Evolutionary conservation across 2,329 filamentous ascomycete genomes (phyloP), one percentile per base, ranked within the genome.

Genomic region (Xylaria sp.): DNA sequence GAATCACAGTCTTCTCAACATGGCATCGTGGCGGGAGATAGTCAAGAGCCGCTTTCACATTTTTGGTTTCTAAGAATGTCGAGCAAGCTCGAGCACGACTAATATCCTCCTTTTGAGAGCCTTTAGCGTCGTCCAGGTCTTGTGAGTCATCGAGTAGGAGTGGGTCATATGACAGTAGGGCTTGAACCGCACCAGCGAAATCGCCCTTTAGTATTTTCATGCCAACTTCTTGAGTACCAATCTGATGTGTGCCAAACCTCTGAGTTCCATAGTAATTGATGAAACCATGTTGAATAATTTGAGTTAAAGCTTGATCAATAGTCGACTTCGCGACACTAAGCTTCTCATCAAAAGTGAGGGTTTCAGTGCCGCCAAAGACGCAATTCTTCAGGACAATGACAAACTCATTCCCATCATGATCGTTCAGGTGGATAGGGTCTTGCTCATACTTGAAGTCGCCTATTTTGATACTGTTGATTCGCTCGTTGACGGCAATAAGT

Each of bases 201-300:
- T 97, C 90, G 37, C 89, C 91, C 73, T 92, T 88, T 0, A 99
- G 86, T 78, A 99, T 94, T 79, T 93, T 91, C 78, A 91, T 89
- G 58, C 96, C 96, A 59, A 98, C 85, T 50, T 91, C 87, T 76
- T 98, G 94, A 0, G 96, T 99, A 41, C 94, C 92, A 13, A 93
- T 91, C 34, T 89, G 84, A 80, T 96, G 95, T 0, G 94, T 95
- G 34, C 96, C 96, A 76, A 99, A 99, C 28, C 96, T 90, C 82
- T 99, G 96, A n/a, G 98, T 89, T 9, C 96, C 96, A 77, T 94
- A 99, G 83, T 98, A 99, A 82, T 99, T 99, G 81, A 99, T 90
- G 84, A 97, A 99, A 2, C 96, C 96, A 54, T 91, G 87, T 52
- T 89, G 82, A 64, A 87, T 84, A 73, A 98, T 88, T 71, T 91